Percentiles rank a stretch among this genome's conserved stretches.
Evolutionary conservation across 495 filamentous ascomycete species (phyloP).

Genomic region (Neurospora terricola): DNA sequence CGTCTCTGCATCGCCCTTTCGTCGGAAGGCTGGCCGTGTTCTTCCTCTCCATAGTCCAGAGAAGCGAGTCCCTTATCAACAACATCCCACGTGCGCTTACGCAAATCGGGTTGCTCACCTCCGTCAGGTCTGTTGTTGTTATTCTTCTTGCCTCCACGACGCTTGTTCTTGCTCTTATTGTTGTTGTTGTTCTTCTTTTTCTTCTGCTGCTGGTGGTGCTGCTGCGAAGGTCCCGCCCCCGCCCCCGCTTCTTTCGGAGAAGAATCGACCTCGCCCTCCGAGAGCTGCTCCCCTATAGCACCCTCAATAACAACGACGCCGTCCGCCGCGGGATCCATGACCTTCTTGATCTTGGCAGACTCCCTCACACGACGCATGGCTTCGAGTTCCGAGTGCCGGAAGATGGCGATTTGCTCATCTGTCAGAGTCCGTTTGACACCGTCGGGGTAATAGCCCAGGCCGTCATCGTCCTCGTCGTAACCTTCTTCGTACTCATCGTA

Average conservation of each 20-base stretch:
- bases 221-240: conserved; percentile 1
- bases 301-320: conserved; percentile 1
- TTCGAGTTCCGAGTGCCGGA: conserved; percentile 83
- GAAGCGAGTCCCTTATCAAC: conserved; percentile 41
- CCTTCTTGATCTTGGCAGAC: conserved; percentile 11
- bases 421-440: conserved; percentile 87
- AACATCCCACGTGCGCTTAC: conserved; percentile 49
- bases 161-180: background rate
- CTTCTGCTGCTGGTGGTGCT: conserved; percentile 12
- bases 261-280: conserved; percentile 20
- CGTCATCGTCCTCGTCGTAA: conserved; percentile 45
- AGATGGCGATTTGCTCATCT: conserved; percentile 83
- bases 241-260: conserved; percentile 12
- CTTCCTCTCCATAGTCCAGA: conserved; percentile 42
- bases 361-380: conserved; percentile 44
- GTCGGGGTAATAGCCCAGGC: conserved; percentile 79
- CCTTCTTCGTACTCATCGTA: conserved; percentile 22
- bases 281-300: conserved; percentile 6
- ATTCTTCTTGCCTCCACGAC: conserved; percentile 20
- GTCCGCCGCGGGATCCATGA: conserved; percentile 4
- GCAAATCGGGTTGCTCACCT: conserved; percentile 41
- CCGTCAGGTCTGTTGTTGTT: conserved; percentile 28
- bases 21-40: conserved; percentile 8
- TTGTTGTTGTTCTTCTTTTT: conserved; percentile 7
- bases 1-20: conserved; percentile 27